These are phyloP conservation scores for Neofusicoccum kwambonambiense DNA, from an alignment of 2,329 filamentous ascomycete genomes.

Conservation along the genomic window DNA sequence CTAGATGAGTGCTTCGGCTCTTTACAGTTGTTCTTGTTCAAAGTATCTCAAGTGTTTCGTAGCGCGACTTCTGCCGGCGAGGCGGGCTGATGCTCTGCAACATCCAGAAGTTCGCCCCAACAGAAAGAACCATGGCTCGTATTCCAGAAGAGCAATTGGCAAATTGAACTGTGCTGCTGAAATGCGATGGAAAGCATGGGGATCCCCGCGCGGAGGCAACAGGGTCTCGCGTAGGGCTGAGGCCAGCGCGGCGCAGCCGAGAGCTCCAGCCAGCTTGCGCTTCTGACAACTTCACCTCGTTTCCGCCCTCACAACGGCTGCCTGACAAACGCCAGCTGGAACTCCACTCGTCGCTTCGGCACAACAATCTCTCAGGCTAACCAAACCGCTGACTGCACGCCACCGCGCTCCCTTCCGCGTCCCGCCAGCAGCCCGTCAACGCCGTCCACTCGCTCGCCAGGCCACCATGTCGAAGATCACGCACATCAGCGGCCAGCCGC, in stretches of 20 bases:
- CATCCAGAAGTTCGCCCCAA: too few relatives aligned
- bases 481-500: constrained; percentile 31
- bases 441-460: not conserved
- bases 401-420: not conserved
- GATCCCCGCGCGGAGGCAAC: not conserved
- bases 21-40: too few relatives aligned
- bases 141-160: too few relatives aligned
- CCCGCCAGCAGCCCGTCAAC: too few relatives aligned
- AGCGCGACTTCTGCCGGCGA: too few relatives aligned
- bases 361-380: not conserved
- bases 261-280: constrained; percentile 13
- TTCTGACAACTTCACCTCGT: constrained; percentile 1
- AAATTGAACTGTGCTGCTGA: not conserved
- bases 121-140: too few relatives aligned
- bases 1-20: too few relatives aligned
- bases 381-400: not conserved
- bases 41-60: too few relatives aligned
- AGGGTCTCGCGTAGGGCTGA: not conserved
- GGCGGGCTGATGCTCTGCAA: too few relatives aligned
- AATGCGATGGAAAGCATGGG: not conserved
- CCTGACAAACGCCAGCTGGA: not conserved
- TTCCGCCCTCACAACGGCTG: constrained; percentile 1
- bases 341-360: not conserved
- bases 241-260: not conserved
- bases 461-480: constrained; percentile 31